Percentiles rank a stretch among this genome's conserved stretches.
These are phyloP conservation scores for Fusarium mundagurra DNA, from an alignment of 2,329 filamentous ascomycete species.

Conservation along the genomic window DNA sequence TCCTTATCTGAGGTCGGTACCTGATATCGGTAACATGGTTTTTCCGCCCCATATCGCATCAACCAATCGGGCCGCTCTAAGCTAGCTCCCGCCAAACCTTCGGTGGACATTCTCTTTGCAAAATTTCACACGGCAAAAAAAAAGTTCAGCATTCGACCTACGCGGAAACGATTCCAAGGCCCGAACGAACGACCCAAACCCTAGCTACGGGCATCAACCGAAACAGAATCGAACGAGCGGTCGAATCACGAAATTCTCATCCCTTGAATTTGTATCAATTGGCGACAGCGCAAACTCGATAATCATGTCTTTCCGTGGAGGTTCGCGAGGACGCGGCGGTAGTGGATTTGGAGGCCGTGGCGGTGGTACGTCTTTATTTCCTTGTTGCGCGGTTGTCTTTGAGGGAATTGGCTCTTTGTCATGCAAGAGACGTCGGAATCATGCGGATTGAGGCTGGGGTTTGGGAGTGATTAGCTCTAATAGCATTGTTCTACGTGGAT, in stretches of 20 bases:
- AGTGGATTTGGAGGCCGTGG: conserved; percentile 49
- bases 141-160: conserved; percentile 31
- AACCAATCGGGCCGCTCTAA: conserved; percentile 37
- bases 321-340: conserved; percentile 49
- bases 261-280: conserved; percentile 7
- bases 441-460: background rate
- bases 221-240: conserved; percentile 14
- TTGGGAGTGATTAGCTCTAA: background rate
- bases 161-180: conserved; percentile 21
- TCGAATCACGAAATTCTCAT: conserved; percentile 5
- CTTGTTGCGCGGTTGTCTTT: background rate
- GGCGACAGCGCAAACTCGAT: conserved; percentile 34
- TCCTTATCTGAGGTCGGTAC: background rate
- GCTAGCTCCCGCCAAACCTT: conserved; percentile 36
- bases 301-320: conserved; percentile 52
- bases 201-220: conserved; percentile 6
- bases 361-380: conserved; percentile 45
- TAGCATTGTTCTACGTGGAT: background rate
- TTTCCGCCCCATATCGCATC: conserved; percentile 16
- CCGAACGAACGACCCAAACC: conserved; percentile 9
- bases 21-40: conserved; percentile 23
- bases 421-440: background rate
- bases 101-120: conserved; percentile 34
- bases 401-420: background rate
- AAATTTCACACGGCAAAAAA: conserved; percentile 47